phyloP scores from a whole-genome alignment of 768 basidiomycete species.

The Mycena metata region DNA sequence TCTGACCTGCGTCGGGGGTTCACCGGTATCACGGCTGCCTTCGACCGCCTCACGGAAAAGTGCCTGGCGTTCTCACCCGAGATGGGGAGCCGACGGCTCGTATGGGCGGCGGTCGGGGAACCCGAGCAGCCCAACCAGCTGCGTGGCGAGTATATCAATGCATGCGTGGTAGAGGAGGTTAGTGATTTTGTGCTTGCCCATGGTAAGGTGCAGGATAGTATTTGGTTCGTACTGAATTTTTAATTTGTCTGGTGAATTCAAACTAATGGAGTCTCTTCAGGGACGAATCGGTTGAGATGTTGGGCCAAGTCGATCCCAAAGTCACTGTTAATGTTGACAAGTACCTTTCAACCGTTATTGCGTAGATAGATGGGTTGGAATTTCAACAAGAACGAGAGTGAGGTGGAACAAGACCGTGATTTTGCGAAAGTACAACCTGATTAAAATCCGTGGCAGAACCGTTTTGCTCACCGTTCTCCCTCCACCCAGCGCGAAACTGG shows the following conservation, averaged over 20 bases:
- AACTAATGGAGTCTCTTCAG: background rate
- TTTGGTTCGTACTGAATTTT: conserved; percentile 10
- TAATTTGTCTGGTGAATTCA: background rate
- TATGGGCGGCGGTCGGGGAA: conserved; percentile 40
- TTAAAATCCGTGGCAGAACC: no score
- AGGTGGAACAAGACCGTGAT: no score
- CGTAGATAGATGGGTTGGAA: no score
- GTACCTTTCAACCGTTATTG: conserved; percentile 32
- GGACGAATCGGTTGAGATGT: conserved; percentile 39
- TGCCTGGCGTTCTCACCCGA: conserved; percentile 40
- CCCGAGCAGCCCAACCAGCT: conserved; percentile 18
- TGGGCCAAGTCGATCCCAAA: conserved; percentile 37
- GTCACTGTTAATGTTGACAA: conserved; percentile 34
- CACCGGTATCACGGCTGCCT: background rate
- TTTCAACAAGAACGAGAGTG: no score
- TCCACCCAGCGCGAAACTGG: no score
- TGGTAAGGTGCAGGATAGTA: conserved; percentile 32
- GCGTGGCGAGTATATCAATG: conserved; percentile 33
- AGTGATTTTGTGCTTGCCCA: conserved; percentile 39
- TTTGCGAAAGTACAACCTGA: no score
- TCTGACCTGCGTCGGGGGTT: conserved; percentile 33
- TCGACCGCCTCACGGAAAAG: conserved; percentile 7
- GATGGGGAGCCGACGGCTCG: conserved; percentile 40
- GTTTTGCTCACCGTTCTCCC: no score
- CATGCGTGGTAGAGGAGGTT: conserved; percentile 10